These are phyloP conservation scores for Neolentinus lepideus DNA, from an alignment of 1,284 basidiomycete species.

Conservation along the genomic window DNA sequence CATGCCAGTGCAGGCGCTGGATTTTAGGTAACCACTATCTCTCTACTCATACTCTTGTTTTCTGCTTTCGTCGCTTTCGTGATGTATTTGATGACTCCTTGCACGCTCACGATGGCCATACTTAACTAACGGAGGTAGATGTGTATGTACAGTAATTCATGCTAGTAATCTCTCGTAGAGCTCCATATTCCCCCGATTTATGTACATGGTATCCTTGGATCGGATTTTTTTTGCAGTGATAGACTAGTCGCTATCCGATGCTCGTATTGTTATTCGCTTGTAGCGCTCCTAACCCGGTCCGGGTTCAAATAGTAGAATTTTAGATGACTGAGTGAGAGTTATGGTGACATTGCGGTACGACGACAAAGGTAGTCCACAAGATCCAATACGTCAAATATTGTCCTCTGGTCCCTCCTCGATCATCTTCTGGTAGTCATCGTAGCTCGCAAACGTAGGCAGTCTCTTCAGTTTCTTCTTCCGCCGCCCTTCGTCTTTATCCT, in stretches of 20 bases:
- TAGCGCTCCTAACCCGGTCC: no score
- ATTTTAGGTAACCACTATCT: no score
- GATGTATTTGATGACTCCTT: neutral
- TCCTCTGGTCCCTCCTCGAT: constrained; percentile 83
- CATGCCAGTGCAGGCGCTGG: no score
- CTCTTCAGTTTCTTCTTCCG: constrained; percentile 68
- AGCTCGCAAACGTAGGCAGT: constrained; percentile 86
- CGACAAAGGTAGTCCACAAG: neutral
- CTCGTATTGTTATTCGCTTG: no score
- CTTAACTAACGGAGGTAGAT: neutral
- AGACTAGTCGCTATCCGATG: no score
- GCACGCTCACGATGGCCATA: neutral
- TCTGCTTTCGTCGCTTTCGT: neutral
- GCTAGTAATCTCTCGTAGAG: no score
- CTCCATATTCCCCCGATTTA: no score
- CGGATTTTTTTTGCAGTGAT: no score
- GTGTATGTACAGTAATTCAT: no score
- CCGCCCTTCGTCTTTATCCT: constrained; percentile 35
- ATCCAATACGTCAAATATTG: constrained; percentile 37
- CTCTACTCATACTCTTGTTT: neutral
- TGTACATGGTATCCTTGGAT: no score
- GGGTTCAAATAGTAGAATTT: neutral
- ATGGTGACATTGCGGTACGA: neutral
- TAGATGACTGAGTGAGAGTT: no score
- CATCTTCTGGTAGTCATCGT: constrained; percentile 92